Evolutionary conservation across 1,139 yeast genomes (phyloP), one percentile per base, ranked within the genome.

Genomic region (Diutina siamensis): DNA sequence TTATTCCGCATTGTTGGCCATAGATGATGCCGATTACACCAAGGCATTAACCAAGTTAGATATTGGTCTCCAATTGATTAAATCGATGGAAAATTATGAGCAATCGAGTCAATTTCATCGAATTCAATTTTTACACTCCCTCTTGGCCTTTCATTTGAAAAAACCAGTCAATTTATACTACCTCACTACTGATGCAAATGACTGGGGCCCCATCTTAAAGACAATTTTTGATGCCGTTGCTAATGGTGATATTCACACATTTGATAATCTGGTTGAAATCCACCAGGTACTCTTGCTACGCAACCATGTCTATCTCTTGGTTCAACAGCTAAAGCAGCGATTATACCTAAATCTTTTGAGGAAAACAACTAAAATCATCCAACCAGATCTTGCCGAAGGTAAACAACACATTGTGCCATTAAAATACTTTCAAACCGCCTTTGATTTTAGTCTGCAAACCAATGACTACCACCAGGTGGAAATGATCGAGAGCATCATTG

Each of bases 401-500:
- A 44, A 57, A 0, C 55, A 54, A 21, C 72, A 67, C 50, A 67
- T 70, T 10, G 57, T 84, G 4, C 68, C 78, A 3, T 61, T 82
- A 10, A 59, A 61, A 25, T 71, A 70, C 8, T 68, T 77, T 45
- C 68, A 71, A 36, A 52, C 63, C 15, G 81, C 80, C 0, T 62
- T 82, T 45, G 70, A 66, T 41, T 56, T 64, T 45, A 62, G 76
- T 0, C 53, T 8, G 4, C 35, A 34, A 35, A 17, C 19, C 36
- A 7, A 34, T 18, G 52, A 64, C 32, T n/a, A n/a, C 5, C n/a
- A n/a, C n/a, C 4, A 10, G 35, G 22, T 12, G n/a, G 82, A 78
- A 52, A 80, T 78, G 45, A 68, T 83, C 4, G 97, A 89, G 62
- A 80, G 94, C 52, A 62, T 76, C 22, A 54, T 88, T 38, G 89